phyloP scores from a whole-genome alignment of 495 filamentous ascomycete genomes.

The Elaphomyces granulatus region DNA sequence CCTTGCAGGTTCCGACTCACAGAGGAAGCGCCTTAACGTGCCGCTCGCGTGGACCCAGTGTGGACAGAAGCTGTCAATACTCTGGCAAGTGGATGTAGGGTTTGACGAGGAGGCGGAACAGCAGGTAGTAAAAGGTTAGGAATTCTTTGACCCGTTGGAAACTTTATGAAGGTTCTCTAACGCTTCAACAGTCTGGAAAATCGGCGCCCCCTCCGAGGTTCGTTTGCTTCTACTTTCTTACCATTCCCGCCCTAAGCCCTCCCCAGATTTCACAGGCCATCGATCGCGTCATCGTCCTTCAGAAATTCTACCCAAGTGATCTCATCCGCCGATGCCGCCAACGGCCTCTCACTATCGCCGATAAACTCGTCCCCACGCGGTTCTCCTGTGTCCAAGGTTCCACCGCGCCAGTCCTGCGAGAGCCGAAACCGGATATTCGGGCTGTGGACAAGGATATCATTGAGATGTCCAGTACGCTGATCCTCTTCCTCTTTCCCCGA shows the following conservation, averaged over 20 bases:
- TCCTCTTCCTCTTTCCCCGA: neutral
- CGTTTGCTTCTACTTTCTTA: too few relatives aligned
- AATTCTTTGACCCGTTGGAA: too few relatives aligned
- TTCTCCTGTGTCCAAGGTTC: neutral
- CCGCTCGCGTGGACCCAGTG: constrained; percentile 5
- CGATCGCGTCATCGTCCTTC: constrained; percentile 8
- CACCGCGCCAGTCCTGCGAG: neutral
- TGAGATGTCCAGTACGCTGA: constrained; percentile 14
- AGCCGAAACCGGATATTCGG: constrained; percentile 1
- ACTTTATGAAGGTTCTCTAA: too few relatives aligned
- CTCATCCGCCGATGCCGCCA: constrained; percentile 6
- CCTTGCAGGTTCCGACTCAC: constrained; percentile 2
- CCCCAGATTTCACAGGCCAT: too few relatives aligned
- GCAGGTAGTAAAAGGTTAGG: constrained; percentile 13
- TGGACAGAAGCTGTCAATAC: constrained; percentile 8
- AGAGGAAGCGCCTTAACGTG: constrained; percentile 8
- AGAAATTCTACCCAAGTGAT: constrained; percentile 8
- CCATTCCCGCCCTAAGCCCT: too few relatives aligned
- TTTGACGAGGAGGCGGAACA: constrained; percentile 14
- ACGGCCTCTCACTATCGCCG: too few relatives aligned
- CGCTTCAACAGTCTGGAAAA: too few relatives aligned
- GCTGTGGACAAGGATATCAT: constrained; percentile 10
- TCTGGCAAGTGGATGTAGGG: constrained; percentile 27
- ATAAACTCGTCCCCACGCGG: neutral
- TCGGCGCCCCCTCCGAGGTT: too few relatives aligned